Evolutionary conservation across 106 monocot genomes (phyloP), one percentile per base, ranked within the genome.

Genomic region (Dendrobium huoshanense): DNA sequence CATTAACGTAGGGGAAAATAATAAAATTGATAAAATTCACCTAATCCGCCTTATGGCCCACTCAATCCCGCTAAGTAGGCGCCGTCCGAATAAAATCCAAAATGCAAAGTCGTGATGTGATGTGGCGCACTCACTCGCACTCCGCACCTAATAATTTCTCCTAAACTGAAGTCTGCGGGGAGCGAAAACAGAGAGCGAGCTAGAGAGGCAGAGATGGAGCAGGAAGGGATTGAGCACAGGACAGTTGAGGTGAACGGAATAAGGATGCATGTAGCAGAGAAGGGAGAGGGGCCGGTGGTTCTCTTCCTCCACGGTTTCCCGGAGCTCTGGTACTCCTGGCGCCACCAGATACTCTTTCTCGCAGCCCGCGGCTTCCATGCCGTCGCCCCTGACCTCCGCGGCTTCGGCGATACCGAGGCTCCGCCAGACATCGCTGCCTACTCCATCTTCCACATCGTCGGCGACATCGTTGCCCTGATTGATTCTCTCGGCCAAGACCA

Each of bases 361-460:
- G 85, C 85, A 51, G 77, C 70, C 5, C 65, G 75, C 4, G 85
- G 88, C 78, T 92, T 70, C 84, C 91, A 61, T 67, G 81, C 87
- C 45, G 83, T 92, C 41, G 91, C 91, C 16, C 88, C 88, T 22
- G 91, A 91, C 49, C 91, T 91, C 77, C 88, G 91, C 73, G 91
- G 91, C 31, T 91, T 61, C 78, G 91, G 91, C 16, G 91, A 88
- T 75, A 78, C 91, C 31, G 88, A 83, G 25, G 83, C 83, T 6
- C 87, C 87, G 24, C n/a, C 40, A 8, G 41, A 43, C 41, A 33
- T 55, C 55, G 20, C 80, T 17, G 73, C 80, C 80, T 87, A 87
- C 78, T 70, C 81, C 19, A 78, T 87, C 43, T n/a, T 83, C 64
- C 87, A 87, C 20, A 15, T 87, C 73, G 83, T 87, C 48, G 87